Percentiles rank a stretch among this genome's conserved stretches.
phyloP scores from a whole-genome alignment of 2,329 filamentous ascomycete species.

The Aspergillus sp. region DNA sequence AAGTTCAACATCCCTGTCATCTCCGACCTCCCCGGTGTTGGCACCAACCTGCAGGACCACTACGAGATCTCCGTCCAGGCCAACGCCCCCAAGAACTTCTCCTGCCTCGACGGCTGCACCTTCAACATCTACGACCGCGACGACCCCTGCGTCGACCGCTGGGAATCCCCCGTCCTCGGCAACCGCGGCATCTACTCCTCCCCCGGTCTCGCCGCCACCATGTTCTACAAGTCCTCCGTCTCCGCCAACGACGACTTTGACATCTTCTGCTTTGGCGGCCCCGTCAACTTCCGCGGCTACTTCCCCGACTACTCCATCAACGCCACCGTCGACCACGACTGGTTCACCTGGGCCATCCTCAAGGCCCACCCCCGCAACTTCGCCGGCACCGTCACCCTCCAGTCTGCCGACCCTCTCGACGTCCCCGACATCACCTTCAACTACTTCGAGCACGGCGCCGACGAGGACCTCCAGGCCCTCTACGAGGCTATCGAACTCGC shows the following conservation, averaged over 20 bases:
- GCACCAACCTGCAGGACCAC: slow-evolving; percentile 61
- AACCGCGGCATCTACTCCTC: slow-evolving; percentile 42
- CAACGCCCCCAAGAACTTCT: slow-evolving; percentile 38
- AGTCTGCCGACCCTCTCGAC: slow-evolving; percentile 59
- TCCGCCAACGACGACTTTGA: slow-evolving; percentile 46
- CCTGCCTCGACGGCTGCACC: slow-evolving; percentile 28
- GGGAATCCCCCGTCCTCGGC: slow-evolving; percentile 33
- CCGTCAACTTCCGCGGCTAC: slow-evolving; percentile 53
- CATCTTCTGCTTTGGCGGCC: slow-evolving; percentile 52
- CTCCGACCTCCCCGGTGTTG: slow-evolving; percentile 57
- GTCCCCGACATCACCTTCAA: slow-evolving; percentile 60
- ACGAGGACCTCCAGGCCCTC: slow-evolving; percentile 47
- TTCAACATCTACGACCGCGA: slow-evolving; percentile 15
- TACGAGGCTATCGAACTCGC: slow-evolving; percentile 53
- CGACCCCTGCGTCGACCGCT: slow-evolving; percentile 43
- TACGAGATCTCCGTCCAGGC: slow-evolving; percentile 22
- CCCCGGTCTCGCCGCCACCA: slow-evolving; percentile 51
- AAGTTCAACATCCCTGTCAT: slow-evolving; percentile 51
- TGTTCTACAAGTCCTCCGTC: slow-evolving; percentile 32
- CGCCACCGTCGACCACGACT: slow-evolving; percentile 38
- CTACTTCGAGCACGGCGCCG: slow-evolving; percentile 45
- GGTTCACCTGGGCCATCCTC: slow-evolving; percentile 46
- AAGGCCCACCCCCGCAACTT: slow-evolving; percentile 61
- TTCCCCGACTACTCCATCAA: slow-evolving; percentile 39
- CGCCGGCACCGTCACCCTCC: slow-evolving; percentile 58